phyloP scores from a whole-genome alignment of 768 basidiomycete genomes.

The Boletellus ananas region DNA sequence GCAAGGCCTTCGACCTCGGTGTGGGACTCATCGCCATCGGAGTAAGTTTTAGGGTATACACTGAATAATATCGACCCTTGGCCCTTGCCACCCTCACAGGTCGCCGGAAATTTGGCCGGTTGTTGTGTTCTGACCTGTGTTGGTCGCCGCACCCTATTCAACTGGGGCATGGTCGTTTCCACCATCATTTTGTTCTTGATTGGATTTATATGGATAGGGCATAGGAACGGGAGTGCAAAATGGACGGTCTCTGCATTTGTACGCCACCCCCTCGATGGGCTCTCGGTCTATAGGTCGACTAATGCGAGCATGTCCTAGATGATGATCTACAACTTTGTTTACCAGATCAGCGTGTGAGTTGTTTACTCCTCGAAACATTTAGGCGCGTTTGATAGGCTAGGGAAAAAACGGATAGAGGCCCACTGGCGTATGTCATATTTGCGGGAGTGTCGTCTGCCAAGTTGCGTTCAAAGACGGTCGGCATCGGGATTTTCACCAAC shows the following conservation, averaged over 20 bases:
- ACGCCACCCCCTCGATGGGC: background rate
- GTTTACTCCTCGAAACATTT: background rate
- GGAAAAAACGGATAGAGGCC: slow-evolving; percentile 14
- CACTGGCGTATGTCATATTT: slow-evolving; percentile 26
- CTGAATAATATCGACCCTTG: background rate
- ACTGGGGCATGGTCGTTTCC: slow-evolving; percentile 25
- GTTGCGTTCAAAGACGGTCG: slow-evolving; percentile 28
- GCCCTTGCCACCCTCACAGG: slow-evolving; percentile 3
- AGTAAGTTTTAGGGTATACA: slow-evolving; percentile 1
- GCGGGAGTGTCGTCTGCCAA: slow-evolving; percentile 29
- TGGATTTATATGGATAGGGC: slow-evolving; percentile 27
- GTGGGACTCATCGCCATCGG: slow-evolving; percentile 27
- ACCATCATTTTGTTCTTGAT: slow-evolving; percentile 23
- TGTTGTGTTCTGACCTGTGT: slow-evolving; percentile 23
- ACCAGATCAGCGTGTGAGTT: slow-evolving; percentile 26
- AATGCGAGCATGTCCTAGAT: slow-evolving; percentile 11
- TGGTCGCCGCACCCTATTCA: slow-evolving; percentile 27
- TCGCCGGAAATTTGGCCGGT: slow-evolving; percentile 24
- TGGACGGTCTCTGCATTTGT: slow-evolving; percentile 25
- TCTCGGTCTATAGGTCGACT: background rate
- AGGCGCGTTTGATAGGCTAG: background rate
- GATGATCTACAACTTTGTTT: slow-evolving; percentile 30
- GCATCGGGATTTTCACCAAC: slow-evolving; percentile 23
- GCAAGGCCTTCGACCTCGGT: slow-evolving; percentile 32
- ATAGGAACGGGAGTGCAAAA: slow-evolving; percentile 9